phyloP scores from a whole-genome alignment of 345 rosid genomes.

The Mangifera indica region DNA sequence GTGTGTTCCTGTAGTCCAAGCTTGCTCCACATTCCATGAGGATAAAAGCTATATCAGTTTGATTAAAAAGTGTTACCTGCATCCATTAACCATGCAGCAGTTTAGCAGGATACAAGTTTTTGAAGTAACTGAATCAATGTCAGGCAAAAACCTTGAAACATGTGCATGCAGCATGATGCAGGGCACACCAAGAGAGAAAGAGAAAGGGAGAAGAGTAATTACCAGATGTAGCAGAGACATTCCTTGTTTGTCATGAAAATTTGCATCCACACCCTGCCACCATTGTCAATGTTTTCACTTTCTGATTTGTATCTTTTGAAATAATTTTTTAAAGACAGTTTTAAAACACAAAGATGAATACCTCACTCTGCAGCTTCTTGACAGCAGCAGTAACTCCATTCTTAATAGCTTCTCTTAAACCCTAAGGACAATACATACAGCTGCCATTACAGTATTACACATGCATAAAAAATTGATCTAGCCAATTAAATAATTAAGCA shows the following conservation, averaged over 20 bases:
- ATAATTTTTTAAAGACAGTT: not conserved
- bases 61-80: slow-evolving; percentile 82
- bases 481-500: not conserved
- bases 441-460: not conserved
- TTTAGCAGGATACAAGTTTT: not conserved
- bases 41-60: slow-evolving; percentile 67
- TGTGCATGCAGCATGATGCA: not conserved
- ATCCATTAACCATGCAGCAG: slow-evolving; percentile 5
- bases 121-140: not conserved
- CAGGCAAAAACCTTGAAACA: not conserved
- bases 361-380: slow-evolving; percentile 78
- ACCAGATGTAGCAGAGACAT: slow-evolving; percentile 89
- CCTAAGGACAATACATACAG: slow-evolving; percentile 43
- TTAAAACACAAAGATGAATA: slow-evolving; percentile 28
- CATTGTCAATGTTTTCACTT: slow-evolving; percentile 17
- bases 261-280: slow-evolving; percentile 86
- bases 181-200: not conserved
- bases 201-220: slow-evolving; percentile 18
- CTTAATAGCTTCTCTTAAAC: slow-evolving; percentile 95
- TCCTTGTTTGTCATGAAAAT: slow-evolving; percentile 86
- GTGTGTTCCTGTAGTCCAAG: slow-evolving; percentile 79
- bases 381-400: slow-evolving; percentile 76
- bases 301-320: not conserved
- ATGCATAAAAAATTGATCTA: slow-evolving; percentile 4
- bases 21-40: slow-evolving; percentile 90